Base-by-base conservation (phyloP, 306 rosid species). In the Carpinus viminea region DNA sequence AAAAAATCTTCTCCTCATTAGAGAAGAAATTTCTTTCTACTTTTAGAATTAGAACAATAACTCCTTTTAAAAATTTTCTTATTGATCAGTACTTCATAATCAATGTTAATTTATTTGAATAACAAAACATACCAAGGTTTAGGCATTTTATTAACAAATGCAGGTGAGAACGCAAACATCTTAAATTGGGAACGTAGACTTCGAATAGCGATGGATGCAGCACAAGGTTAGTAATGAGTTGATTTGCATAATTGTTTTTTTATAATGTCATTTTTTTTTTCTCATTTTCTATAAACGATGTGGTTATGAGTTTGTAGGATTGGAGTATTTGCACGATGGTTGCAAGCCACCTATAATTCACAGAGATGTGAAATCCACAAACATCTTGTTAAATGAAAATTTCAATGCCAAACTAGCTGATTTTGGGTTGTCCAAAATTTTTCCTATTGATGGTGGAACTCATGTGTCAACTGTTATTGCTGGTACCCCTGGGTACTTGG, bases 261-360 rank as follows among this genome's bases (percentile, higher is more conserved):
- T 12, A 13, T 59, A 15, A 24, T 57, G 4, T 8, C 2, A n/a
- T n/a, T n/a, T n/a, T n/a, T 17, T 55, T n/a, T 57, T 8, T 20
- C 9, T 9, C 2, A 9, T 0, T 1, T 2, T 31, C 1, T 4
- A 7, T 36, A 9, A 56, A 45, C 13, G 43, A 16, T 34, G 20
- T 16, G 48, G 7, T 31, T 31, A 2, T 28, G 12, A 65, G 62
- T 38, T 54, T 50, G 53, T 80, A 90, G 91, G 93, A 56, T 11
- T 90, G 62, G 93, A 90, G 70, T 88, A 90, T 79, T 66, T 90
- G 59, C 91, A 90, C 16, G 24, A 78, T 15, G 92, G 90, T 76
- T 86, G 90, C 38, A 86, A 52, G 68, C 89, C 87, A 28, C 85
- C 75, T 4, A 80, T 83, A 62, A 47, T 77, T n/a, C 94, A 90